phyloP scores from a whole-genome alignment of 345 rosid genomes.

The Salix udensis region DNA sequence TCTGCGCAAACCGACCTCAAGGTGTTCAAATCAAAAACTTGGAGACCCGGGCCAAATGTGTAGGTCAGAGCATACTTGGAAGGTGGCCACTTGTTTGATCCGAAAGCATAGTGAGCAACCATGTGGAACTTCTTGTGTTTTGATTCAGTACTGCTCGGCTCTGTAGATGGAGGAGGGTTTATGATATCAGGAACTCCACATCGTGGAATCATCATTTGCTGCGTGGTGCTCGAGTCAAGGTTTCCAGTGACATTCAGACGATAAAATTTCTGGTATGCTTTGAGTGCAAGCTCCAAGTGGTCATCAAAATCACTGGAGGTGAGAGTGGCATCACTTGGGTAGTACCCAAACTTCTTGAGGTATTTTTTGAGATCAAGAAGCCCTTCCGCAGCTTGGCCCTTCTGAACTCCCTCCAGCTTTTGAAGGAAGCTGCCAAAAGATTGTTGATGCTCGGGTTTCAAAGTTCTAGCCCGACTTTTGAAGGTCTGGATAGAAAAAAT shows the following conservation, averaged over 20 bases:
- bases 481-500: neutral
- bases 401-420: conserved; percentile 5
- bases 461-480: neutral
- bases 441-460: neutral
- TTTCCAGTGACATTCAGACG: neutral
- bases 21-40: neutral
- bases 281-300: neutral
- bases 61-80: conserved; percentile 12
- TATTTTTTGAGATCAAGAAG: conserved; percentile 8
- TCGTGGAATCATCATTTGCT: conserved; percentile 2
- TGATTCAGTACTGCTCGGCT: neutral
- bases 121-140: neutral
- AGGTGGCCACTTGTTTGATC: conserved; percentile 1
- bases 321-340: neutral
- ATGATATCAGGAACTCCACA: neutral
- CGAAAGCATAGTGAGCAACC: neutral
- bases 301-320: neutral
- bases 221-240: neutral
- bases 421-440: neutral
- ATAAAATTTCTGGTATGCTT: neutral
- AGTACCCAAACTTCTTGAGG: conserved; percentile 15
- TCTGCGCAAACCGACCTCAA: neutral
- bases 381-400: conserved; percentile 5
- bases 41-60: neutral
- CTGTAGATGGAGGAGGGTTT: too few relatives aligned